These are phyloP conservation scores for Aspergillus campestris DNA, from an alignment of 495 filamentous ascomycete species.

Conservation along the genomic window DNA sequence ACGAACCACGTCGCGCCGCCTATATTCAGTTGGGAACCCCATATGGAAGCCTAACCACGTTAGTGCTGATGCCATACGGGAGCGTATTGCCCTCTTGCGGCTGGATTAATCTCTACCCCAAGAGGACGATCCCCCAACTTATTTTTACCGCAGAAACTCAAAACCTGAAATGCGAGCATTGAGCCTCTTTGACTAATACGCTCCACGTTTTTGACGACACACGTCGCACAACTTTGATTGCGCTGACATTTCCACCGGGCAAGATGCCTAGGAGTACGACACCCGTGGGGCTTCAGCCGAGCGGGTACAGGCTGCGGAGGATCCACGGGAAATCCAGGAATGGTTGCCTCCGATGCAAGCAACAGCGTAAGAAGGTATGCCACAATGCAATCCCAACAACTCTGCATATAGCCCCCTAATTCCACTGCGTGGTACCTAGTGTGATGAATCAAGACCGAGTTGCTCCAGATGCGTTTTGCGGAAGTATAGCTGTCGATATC, in stretches of 20 bases:
- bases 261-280: conserved; percentile 8
- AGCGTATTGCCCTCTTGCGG: background rate
- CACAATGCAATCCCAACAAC: background rate
- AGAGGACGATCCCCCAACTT: background rate
- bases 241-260: background rate
- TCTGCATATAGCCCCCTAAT: conserved; percentile 3
- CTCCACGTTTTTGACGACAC: background rate
- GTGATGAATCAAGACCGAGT: conserved; percentile 17
- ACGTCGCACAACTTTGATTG: background rate
- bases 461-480: conserved; percentile 19
- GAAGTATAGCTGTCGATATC: conserved; percentile 14
- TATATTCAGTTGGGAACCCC: too few relatives aligned
- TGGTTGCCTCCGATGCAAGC: conserved; percentile 28
- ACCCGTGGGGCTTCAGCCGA: background rate
- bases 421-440: conserved; percentile 4
- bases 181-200: background rate
- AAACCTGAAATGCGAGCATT: too few relatives aligned
- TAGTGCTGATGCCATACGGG: background rate
- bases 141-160: background rate
- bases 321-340: conserved; percentile 29
- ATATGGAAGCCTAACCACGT: background rate
- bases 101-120: background rate
- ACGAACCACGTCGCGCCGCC: too few relatives aligned
- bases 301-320: conserved; percentile 15
- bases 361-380: conserved; percentile 27